Conservation (phyloP, 1,284 basidiomycete genomes). For the Psilocybe mexicana region DNA sequence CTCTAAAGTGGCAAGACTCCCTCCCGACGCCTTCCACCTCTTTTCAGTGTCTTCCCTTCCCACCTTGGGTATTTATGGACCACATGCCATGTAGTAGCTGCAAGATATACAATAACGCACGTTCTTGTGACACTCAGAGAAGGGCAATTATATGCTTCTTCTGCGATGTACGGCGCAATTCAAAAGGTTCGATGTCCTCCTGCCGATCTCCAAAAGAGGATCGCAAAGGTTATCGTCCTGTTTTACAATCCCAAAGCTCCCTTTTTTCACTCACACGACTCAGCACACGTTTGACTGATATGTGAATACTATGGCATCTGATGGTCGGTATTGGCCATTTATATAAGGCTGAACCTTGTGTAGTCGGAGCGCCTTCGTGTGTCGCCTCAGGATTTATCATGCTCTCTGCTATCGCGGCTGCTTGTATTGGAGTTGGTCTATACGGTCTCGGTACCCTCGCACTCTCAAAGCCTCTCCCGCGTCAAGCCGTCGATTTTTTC, state of each 20-base stretch:
- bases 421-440: constrained; percentile 4
- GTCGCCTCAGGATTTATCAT: neutral
- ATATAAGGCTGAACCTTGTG: neutral
- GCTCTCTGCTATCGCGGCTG: constrained; percentile 2
- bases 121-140: neutral
- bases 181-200: neutral
- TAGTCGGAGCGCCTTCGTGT: neutral
- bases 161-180: neutral
- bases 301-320: neutral
- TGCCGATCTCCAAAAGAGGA: neutral
- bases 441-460: constrained; percentile 2
- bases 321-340: neutral
- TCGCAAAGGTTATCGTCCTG: neutral
- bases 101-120: neutral
- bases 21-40: neutral
- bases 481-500: constrained; percentile 38
- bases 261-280: neutral
- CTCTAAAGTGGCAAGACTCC: neutral
- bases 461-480: neutral
- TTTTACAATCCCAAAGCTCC: neutral
- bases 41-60: neutral
- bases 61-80: neutral
- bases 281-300: neutral
- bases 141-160: neutral
- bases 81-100: neutral